Percentiles rank a stretch among this genome's conserved stretches.
Conservation (phyloP, 805 yeast genomes). For the Huiozyma sinensis region DNA sequence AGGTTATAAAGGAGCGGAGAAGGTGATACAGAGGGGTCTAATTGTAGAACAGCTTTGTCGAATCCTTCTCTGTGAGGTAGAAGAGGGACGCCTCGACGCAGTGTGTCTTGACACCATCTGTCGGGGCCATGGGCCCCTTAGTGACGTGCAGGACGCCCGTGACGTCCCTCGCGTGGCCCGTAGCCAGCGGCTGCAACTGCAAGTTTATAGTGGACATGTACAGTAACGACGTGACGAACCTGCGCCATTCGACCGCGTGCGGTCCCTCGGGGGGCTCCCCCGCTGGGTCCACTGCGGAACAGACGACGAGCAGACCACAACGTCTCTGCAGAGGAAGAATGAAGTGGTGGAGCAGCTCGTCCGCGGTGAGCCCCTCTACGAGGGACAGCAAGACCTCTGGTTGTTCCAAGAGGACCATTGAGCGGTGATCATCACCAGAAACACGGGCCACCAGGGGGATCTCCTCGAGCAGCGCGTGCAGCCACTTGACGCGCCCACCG, state of each 20-base stretch:
- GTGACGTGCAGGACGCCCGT: slow-evolving; percentile 61
- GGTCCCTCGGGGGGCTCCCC: slow-evolving; percentile 3
- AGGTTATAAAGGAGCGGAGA: slow-evolving; percentile 38
- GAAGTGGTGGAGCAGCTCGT: slow-evolving; percentile 18
- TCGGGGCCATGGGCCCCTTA: slow-evolving; percentile 39
- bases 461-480: slow-evolving; percentile 57
- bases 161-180: slow-evolving; percentile 76
- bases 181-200: slow-evolving; percentile 54
- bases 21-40: slow-evolving; percentile 11
- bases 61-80: slow-evolving; percentile 47
- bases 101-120: slow-evolving; percentile 9
- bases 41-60: slow-evolving; percentile 33
- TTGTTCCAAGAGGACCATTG: slow-evolving; percentile 21
- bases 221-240: slow-evolving; percentile 15
- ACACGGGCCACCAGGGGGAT: slow-evolving; percentile 29
- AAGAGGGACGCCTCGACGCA: slow-evolving; percentile 54
- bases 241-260: slow-evolving; percentile 18
- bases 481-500: slow-evolving; percentile 33
- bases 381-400: slow-evolving; percentile 25
- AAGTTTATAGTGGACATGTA: slow-evolving; percentile 27
- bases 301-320: slow-evolving; percentile 20
- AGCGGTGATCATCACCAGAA: slow-evolving; percentile 1
- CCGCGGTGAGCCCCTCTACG: slow-evolving; percentile 18
- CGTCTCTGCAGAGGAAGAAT: slow-evolving; percentile 18
- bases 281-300: slow-evolving; percentile 12